A percentile compares a stretch with the other conserved stretches of the same genome.
Conservation (phyloP, 139 green algal species). For the Micromonas pusilla region DNA sequence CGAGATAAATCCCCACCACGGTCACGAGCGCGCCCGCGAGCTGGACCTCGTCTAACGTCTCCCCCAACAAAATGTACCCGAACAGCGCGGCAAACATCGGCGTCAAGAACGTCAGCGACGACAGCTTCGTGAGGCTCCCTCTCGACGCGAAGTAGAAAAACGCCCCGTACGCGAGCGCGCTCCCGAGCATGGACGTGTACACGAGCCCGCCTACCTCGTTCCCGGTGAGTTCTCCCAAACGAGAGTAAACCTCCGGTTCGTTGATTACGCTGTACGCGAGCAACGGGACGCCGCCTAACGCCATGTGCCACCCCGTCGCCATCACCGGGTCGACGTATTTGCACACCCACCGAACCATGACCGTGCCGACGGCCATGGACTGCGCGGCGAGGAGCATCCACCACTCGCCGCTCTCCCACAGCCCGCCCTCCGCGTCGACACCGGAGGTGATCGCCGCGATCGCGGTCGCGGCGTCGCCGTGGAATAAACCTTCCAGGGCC, state of each 20-base stretch:
- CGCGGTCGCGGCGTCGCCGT: background rate
- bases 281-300: conserved; percentile 73
- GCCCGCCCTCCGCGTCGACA: background rate
- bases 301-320: conserved; percentile 96
- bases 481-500: background rate
- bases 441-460: background rate
- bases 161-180: conserved; percentile 76
- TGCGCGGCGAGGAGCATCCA: conserved; percentile 94
- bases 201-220: conserved; percentile 37
- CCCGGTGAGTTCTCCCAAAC: conserved; percentile 30
- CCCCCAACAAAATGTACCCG: conserved; percentile 69
- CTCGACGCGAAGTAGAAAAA: conserved; percentile 66
- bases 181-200: conserved; percentile 85
- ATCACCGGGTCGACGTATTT: conserved; percentile 80
- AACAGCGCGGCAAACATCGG: conserved; percentile 79
- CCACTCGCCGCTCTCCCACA: conserved; percentile 72
- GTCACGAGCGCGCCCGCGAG: conserved; percentile 77
- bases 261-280: conserved; percentile 27
- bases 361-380: conserved; percentile 88
- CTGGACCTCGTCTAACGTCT: conserved; percentile 76
- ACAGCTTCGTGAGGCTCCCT: conserved; percentile 63
- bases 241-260: conserved; percentile 35
- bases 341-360: conserved; percentile 88
- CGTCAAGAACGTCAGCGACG: conserved; percentile 91
- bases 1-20: conserved; percentile 67